These are phyloP conservation scores for Sporisorium reilianum DNA, from an alignment of 1,284 basidiomycete genomes.

Conservation along the genomic window DNA sequence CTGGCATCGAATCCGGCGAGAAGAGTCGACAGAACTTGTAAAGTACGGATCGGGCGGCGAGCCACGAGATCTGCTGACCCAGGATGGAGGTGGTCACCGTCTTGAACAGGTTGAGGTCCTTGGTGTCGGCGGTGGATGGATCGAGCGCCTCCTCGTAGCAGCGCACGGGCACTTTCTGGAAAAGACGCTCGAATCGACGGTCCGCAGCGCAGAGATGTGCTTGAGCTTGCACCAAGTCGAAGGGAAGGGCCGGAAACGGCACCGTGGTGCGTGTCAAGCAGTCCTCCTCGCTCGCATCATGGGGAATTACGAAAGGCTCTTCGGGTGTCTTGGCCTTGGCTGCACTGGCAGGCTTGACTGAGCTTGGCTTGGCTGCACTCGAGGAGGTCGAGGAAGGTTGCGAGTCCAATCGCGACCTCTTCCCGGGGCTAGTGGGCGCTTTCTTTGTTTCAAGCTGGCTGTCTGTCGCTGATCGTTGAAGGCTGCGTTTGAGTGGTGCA, in stretches of 20 bases:
- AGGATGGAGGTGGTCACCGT: constrained; percentile 78
- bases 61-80: constrained; percentile 90
- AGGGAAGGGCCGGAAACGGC: constrained; percentile 72
- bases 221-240: constrained; percentile 81
- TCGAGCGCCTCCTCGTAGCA: constrained; percentile 75
- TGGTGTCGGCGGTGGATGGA: constrained; percentile 60
- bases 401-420: constrained; percentile 5
- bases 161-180: constrained; percentile 77
- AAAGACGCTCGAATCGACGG: constrained; percentile 78
- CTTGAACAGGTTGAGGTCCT: constrained; percentile 71
- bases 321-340: constrained; percentile 29
- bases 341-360: constrained; percentile 4
- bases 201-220: constrained; percentile 79
- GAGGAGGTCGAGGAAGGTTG: background rate
- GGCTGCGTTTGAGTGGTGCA: constrained; percentile 12
- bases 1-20: constrained; percentile 50
- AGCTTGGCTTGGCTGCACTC: background rate
- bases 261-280: constrained; percentile 51
- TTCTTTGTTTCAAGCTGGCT: constrained; percentile 14
- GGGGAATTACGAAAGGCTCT: constrained; percentile 44
- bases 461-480: constrained; percentile 41
- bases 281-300: constrained; percentile 41
- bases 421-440: background rate
- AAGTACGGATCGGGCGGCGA: constrained; percentile 86
- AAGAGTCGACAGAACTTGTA: constrained; percentile 78